phyloP scores from a whole-genome alignment of 495 filamentous ascomycete genomes.

The Lineolata rhizophorae region DNA sequence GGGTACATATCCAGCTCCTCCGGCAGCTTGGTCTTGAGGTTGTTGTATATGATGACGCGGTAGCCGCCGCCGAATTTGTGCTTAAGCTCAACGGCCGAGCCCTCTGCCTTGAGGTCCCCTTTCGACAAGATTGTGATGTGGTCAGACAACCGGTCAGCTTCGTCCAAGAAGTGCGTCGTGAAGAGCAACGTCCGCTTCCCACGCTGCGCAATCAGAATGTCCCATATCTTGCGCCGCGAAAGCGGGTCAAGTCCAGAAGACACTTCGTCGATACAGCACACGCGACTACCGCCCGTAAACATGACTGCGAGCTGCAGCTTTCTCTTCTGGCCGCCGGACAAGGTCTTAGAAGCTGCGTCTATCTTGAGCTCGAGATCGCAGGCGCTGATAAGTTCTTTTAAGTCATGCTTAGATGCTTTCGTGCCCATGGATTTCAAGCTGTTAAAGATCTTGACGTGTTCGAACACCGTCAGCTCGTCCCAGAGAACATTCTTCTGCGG shows the following conservation, averaged over 20 bases:
- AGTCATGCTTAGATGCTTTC: conserved; percentile 28
- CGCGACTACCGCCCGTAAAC: conserved; percentile 62
- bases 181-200: conserved; percentile 58
- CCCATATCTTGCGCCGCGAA: conserved; percentile 67
- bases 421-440: conserved; percentile 39
- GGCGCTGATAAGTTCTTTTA: conserved; percentile 33
- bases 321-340: conserved; percentile 75
- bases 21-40: too few relatives aligned
- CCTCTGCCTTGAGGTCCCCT: conserved; percentile 15
- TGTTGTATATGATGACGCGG: too few relatives aligned
- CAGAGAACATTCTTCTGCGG: conserved; percentile 66
- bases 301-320: conserved; percentile 84
- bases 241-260: conserved; percentile 66
- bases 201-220: conserved; percentile 62
- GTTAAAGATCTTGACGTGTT: conserved; percentile 65
- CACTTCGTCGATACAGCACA: conserved; percentile 81
- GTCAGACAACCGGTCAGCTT: conserved; percentile 19
- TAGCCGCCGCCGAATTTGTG: conserved; percentile 29
- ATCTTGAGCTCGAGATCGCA: conserved; percentile 54
- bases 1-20: too few relatives aligned
- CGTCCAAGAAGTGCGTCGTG: conserved; percentile 40
- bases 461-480: conserved; percentile 59
- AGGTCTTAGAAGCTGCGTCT: conserved; percentile 38
- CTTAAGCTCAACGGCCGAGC: conserved; percentile 16
- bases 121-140: conserved; percentile 19